Percentiles rank a stretch among this genome's conserved stretches.
Evolutionary conservation across 106 monocot genomes (phyloP).

Genomic region (Phalaenopsis equestris): DNA sequence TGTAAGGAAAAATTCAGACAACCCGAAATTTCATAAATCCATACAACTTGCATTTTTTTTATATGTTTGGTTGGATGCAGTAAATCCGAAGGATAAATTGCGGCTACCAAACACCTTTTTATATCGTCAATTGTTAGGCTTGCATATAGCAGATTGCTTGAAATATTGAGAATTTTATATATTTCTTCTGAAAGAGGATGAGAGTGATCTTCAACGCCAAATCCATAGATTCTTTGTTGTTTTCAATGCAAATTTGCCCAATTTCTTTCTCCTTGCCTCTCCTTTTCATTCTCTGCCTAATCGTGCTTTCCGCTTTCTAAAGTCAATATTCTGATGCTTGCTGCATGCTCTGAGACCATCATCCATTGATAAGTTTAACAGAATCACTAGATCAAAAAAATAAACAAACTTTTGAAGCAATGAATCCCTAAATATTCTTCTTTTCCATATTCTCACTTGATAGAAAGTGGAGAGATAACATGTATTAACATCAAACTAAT

Average conservation of each 20-base stretch:
- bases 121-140: conserved; percentile 15
- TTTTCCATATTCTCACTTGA: conserved; percentile 13
- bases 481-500: too few species aligned
- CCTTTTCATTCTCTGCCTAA: conserved; percentile 14
- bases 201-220: conserved; percentile 21
- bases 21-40: too few species aligned
- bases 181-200: conserved; percentile 22
- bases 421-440: conserved; percentile 32
- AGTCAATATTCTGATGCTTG: conserved; percentile 19
- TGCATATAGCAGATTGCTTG: conserved; percentile 17
- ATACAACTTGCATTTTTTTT: too few species aligned
- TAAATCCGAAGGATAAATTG: too few species aligned
- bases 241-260: conserved; percentile 23
- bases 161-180: conserved; percentile 5
- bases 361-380: conserved; percentile 14
- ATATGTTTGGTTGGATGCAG: too few species aligned
- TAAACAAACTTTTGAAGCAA: conserved; percentile 29
- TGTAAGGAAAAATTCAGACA: too few species aligned
- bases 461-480: conserved; percentile 17
- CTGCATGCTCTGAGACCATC: conserved; percentile 21
- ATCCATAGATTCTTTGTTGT: conserved; percentile 14
- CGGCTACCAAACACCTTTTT: too few species aligned
- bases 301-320: conserved; percentile 17
- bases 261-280: conserved; percentile 23
- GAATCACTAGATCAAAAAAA: conserved; percentile 15